Base-by-base conservation (phyloP, 1,284 basidiomycete species). In the Jaminaea rosea region DNA sequence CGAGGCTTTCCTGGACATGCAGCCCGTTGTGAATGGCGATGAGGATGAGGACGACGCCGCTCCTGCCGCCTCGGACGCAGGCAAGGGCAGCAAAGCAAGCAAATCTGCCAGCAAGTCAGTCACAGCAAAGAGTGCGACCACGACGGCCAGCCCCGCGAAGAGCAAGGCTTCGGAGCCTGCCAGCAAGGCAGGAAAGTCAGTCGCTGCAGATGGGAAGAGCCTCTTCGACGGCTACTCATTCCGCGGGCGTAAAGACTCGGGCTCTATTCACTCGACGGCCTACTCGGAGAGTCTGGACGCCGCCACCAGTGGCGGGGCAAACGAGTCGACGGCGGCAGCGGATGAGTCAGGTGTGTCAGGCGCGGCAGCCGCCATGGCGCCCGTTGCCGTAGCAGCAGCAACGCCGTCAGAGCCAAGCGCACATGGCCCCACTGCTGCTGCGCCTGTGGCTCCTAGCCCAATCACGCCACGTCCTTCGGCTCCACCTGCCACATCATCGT, bases 1-100 rank as follows among this genome's bases (percentile, higher is more conserved):
- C 74, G 88, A 93, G 63, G 86, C 88, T 28, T 97, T 94, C 82
- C 80, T 97, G 51, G 88, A 89, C 70, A 92, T 94, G 65, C 65
- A 66, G 50, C 67, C 67, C 3, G 68, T 64, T 13, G 60, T 68
- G 19, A 46, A 53, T 10, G 52, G 47, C 23, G 54, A 42, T 2
- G 39, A 42, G 19, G 39, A 42, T 11, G 39, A 42, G 13, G 39
- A 17, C 4, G 39, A 42, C 19, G 9, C 15, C 29, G 29, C 8
- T 8, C 9, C 29, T 31, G 15, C 29, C 29, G 9, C 15, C 15
- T 8, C 29, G 15, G 23, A 17, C 3, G 19, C 11, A 11, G 39
- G 24, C 11, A n/a, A 11, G 13, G 39, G 24, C 6, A 3, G 24
- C 19, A 42, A 42, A 23, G 19, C 6, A 24, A 42, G 24, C 4